A percentile compares a stretch with the other conserved stretches of the same genome.
phyloP scores from a whole-genome alignment of 306 rosid species.

The Echinosophora koreensis region DNA sequence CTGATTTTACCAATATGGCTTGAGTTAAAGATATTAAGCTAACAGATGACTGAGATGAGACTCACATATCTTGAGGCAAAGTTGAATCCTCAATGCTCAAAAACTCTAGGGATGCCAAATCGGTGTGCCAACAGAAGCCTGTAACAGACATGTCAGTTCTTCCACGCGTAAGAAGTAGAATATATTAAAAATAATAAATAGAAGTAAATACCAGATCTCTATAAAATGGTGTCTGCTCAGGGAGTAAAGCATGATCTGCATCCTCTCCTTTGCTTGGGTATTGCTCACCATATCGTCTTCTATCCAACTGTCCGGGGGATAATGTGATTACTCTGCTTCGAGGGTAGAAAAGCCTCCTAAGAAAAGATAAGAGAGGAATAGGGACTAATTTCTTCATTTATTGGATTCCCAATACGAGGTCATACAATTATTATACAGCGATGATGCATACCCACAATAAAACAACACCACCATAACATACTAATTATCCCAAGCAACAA shows the following conservation, averaged over 20 bases:
- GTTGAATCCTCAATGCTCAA: slow-evolving; percentile 92
- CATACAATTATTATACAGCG: too few species aligned
- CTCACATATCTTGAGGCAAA: slow-evolving; percentile 97
- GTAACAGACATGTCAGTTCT: slow-evolving; percentile 58
- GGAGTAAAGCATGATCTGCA: slow-evolving; percentile 95
- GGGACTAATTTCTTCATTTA: too few species aligned
- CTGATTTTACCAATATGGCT: slow-evolving; percentile 34
- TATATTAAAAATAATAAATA: slow-evolving; percentile 24
- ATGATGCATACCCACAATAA: too few species aligned
- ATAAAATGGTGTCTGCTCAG: slow-evolving; percentile 97
- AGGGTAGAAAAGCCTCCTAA: too few species aligned
- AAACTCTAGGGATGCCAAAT: slow-evolving; percentile 92
- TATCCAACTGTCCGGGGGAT: slow-evolving; percentile 75
- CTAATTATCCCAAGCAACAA: too few species aligned
- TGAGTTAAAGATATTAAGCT: not conserved
- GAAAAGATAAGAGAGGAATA: too few species aligned
- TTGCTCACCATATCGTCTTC: slow-evolving; percentile 93
- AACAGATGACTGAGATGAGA: slow-evolving; percentile 5
- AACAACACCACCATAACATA: too few species aligned
- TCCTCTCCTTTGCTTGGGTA: slow-evolving; percentile 98
- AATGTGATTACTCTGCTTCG: too few species aligned
- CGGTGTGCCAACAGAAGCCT: slow-evolving; percentile 95
- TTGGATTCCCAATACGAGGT: too few species aligned
- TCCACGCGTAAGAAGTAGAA: slow-evolving; percentile 42
- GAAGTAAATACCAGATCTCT: slow-evolving; percentile 75